These are phyloP conservation scores for Elsinoe fawcettii DNA, from an alignment of 2,329 filamentous ascomycete genomes.

Conservation along the genomic window DNA sequence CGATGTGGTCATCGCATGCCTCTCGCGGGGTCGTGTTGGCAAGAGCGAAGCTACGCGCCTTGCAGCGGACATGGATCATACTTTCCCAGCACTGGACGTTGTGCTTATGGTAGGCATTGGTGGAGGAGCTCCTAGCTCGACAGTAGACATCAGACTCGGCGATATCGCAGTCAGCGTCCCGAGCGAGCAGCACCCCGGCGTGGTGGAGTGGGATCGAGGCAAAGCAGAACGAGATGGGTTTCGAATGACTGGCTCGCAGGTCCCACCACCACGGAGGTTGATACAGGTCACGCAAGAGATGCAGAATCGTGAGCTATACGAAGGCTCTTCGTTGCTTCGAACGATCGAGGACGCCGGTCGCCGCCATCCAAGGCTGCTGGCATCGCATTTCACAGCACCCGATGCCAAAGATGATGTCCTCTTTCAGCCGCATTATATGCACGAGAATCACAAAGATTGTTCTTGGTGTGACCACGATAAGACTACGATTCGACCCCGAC, in stretches of 20 bases:
- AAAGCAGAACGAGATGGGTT: conserved; percentile 18
- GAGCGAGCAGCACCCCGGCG: conserved; percentile 17
- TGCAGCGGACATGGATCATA: conserved; percentile 17
- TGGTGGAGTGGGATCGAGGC: conserved; percentile 24
- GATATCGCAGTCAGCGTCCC: conserved; percentile 25
- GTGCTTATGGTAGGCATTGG: conserved; percentile 24
- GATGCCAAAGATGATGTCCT: not conserved
- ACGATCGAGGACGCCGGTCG: not conserved
- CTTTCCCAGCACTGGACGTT: conserved; percentile 18
- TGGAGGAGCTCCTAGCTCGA: conserved; percentile 19
- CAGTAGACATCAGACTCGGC: conserved; percentile 24
- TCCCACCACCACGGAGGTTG: not conserved
- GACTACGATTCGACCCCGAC: not conserved
- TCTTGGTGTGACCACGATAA: not conserved
- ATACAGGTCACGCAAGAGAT: not conserved
- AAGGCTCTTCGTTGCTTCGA: not conserved
- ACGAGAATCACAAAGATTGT: not conserved
- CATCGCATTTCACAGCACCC: too few species aligned
- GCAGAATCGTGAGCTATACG: not conserved
- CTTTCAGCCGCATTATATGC: not conserved
- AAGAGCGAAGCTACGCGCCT: conserved; percentile 16
- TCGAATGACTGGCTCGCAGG: not conserved
- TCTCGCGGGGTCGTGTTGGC: conserved; percentile 18
- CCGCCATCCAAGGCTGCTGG: not conserved
- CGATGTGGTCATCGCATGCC: conserved; percentile 21